These are phyloP conservation scores for Hypoxylon fuscum DNA, from an alignment of 495 filamentous ascomycete genomes.

Conservation along the genomic window DNA sequence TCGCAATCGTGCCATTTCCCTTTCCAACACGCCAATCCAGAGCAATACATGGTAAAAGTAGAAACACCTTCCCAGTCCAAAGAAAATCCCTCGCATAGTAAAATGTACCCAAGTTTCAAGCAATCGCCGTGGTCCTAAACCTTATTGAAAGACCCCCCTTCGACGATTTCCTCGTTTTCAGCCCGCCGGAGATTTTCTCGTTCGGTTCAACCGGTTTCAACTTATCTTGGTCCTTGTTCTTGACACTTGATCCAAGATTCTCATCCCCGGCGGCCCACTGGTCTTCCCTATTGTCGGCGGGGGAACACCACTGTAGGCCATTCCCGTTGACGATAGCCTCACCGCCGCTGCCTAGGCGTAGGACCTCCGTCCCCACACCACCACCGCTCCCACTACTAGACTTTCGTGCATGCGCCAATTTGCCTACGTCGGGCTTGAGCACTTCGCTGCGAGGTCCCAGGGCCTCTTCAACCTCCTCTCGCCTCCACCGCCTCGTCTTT, in stretches of 20 bases:
- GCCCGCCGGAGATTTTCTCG: conserved; percentile 26
- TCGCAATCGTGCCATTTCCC: neutral
- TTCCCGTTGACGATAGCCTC: conserved; percentile 44
- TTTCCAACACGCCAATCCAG: neutral
- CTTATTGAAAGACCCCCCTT: conserved; percentile 15
- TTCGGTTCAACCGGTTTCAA: conserved; percentile 17
- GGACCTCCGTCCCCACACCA: conserved; percentile 36
- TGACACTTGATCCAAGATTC: conserved; percentile 2
- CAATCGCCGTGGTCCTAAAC: conserved; percentile 15
- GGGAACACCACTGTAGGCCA: conserved; percentile 35
- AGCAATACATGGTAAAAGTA: neutral
- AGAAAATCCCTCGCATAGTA: neutral
- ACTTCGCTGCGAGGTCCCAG: conserved; percentile 10
- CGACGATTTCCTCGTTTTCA: conserved; percentile 24
- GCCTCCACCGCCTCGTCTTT: conserved; percentile 53
- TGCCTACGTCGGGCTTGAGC: neutral
- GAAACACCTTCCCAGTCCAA: neutral
- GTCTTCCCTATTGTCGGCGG: conserved; percentile 4
- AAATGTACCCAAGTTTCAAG: neutral
- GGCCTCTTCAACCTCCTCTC: conserved; percentile 55
- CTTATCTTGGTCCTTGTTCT: neutral
- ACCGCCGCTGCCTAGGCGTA: conserved; percentile 45
- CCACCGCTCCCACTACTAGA: conserved; percentile 21
- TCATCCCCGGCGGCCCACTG: conserved; percentile 5
- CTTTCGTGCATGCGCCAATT: conserved; percentile 12